Percentiles rank a stretch among this genome's conserved stretches.
Conservation (phyloP, 1,284 basidiomycete species). For the Puccinia horiana region DNA sequence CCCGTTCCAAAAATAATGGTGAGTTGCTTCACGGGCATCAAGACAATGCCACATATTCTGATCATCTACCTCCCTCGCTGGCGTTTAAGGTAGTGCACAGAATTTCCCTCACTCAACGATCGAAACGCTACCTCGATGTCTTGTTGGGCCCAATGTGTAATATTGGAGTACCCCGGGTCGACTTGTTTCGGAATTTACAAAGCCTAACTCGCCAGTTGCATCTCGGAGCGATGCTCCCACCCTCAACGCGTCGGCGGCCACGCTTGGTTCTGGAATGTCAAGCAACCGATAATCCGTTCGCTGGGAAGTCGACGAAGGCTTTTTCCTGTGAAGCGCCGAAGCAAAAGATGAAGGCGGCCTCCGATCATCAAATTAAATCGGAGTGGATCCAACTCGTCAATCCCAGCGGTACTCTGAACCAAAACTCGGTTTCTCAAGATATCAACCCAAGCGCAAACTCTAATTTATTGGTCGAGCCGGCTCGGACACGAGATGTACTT, state of each 20-base stretch:
- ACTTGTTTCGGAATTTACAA: not conserved
- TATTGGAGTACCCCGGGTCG: not conserved
- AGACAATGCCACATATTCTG: not conserved
- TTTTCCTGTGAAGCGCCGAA: slow-evolving; percentile 17
- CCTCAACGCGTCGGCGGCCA: not conserved
- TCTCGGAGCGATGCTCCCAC: not conserved
- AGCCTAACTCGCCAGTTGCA: not conserved
- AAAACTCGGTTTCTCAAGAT: not conserved
- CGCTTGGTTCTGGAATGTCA: not conserved
- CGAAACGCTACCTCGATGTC: not conserved
- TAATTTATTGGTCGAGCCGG: slow-evolving; percentile 19
- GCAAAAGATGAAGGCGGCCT: slow-evolving; percentile 10
- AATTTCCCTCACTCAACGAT: not conserved
- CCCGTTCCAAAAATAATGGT: not conserved
- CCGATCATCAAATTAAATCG: slow-evolving; percentile 41
- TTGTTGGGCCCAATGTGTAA: not conserved
- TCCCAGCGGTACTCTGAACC: slow-evolving; percentile 11
- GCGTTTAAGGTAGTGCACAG: not conserved
- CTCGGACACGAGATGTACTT: slow-evolving; percentile 33
- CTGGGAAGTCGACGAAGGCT: not conserved
- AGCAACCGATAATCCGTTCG: not conserved
- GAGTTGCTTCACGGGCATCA: not conserved
- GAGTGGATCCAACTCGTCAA: slow-evolving; percentile 50
- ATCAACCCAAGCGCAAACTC: not conserved
- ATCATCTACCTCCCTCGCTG: not conserved